Conservation (phyloP, 257 asterid genomes). For the Mitragyna speciosa region DNA sequence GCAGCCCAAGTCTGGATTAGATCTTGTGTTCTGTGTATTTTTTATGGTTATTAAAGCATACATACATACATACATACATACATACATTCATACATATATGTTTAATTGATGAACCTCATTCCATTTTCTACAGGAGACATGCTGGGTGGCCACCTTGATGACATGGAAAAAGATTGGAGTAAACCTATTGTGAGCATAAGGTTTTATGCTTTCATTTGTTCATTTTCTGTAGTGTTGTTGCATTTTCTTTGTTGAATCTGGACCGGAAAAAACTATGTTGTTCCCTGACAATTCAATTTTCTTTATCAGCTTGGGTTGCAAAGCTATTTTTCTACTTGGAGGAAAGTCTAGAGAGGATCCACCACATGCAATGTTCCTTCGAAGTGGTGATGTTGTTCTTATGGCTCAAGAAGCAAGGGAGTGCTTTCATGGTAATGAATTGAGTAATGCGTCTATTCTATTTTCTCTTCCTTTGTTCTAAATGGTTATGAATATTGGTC, state of each 20-base stretch:
- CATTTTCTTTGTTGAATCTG: conserved; percentile 11
- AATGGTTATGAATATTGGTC: background rate
- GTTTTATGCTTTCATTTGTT: conserved; percentile 32
- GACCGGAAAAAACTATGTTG: background rate
- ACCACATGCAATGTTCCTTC: conserved; percentile 83
- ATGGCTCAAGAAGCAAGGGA: conserved; percentile 96
- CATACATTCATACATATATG: too few relatives aligned
- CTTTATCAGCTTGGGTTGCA: conserved; percentile 78
- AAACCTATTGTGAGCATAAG: conserved; percentile 98
- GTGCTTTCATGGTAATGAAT: conserved; percentile 78
- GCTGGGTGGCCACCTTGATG: conserved; percentile 99
- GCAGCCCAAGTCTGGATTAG: background rate
- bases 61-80: too few relatives aligned
- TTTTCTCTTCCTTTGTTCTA: background rate
- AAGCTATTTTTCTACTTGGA: conserved; percentile 92
- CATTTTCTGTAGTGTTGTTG: background rate
- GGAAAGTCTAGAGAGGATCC: conserved; percentile 78
- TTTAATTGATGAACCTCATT: background rate
- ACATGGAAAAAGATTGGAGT: conserved; percentile 98
- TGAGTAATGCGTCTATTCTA: background rate
- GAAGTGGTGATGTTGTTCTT: conserved; percentile 87
- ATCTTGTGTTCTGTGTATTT: background rate
- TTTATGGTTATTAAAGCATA: background rate
- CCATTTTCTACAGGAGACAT: conserved; percentile 61
- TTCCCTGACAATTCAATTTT: conserved; percentile 14